Percentiles rank a stretch among this genome's conserved stretches.
These are phyloP conservation scores for Paraphaeosphaeria sporulosa DNA, from an alignment of 2,329 filamentous ascomycete genomes.

Conservation along the genomic window DNA sequence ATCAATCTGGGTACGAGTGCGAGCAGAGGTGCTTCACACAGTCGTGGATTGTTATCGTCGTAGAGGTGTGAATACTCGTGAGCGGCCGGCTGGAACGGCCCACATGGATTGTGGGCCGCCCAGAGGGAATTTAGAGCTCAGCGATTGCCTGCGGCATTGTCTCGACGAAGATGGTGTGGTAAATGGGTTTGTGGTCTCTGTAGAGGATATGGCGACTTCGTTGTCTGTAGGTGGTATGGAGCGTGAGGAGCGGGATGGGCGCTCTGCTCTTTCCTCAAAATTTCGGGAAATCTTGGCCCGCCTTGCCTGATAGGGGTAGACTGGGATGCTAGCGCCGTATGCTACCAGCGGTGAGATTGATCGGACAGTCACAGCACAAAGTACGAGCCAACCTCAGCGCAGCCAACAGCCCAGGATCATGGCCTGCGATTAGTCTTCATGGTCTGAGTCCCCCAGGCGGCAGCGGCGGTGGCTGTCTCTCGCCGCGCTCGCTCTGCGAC, in stretches of 20 bases:
- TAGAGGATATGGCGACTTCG: constrained; percentile 45
- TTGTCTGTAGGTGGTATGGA: constrained; percentile 47
- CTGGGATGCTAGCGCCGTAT: constrained; percentile 20
- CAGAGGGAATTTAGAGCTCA: constrained; percentile 87
- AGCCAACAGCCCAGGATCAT: constrained; percentile 3
- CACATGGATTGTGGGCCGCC: constrained; percentile 65
- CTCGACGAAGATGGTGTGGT: constrained; percentile 51
- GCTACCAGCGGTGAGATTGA: constrained; percentile 17
- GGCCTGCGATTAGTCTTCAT: not conserved
- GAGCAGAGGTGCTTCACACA: constrained; percentile 45
- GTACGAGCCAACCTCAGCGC: not conserved
- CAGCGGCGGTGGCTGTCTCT: not conserved
- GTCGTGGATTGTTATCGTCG: constrained; percentile 51
- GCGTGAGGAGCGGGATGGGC: constrained; percentile 32
- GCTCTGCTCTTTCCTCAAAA: constrained; percentile 12
- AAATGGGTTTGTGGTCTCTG: constrained; percentile 30
- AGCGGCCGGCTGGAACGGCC: constrained; percentile 82
- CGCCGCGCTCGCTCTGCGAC: not conserved
- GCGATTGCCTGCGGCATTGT: constrained; percentile 58
- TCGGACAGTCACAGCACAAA: constrained; percentile 22
- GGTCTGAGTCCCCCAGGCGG: not conserved
- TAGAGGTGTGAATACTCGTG: constrained; percentile 72
- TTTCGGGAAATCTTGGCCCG: constrained; percentile 30
- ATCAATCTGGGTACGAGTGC: constrained; percentile 41
- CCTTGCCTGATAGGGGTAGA: constrained; percentile 8